A percentile compares a stretch with the other conserved stretches of the same genome.
These are phyloP conservation scores for Dryadomyces quercus-mongolicae DNA, from an alignment of 2,329 filamentous ascomycete species.

Conservation along the genomic window DNA sequence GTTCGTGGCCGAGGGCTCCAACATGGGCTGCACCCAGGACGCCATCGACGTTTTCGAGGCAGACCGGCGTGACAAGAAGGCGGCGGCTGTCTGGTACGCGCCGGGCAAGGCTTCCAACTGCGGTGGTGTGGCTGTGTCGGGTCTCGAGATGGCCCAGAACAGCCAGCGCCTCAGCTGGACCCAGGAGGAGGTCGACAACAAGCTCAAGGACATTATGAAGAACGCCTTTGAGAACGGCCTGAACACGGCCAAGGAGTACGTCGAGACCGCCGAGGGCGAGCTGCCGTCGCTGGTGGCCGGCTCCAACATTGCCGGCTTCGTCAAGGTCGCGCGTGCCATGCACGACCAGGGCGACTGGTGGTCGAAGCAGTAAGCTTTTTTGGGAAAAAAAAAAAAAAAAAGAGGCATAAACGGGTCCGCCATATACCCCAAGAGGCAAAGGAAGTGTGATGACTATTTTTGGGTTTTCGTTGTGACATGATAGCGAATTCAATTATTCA, in stretches of 20 bases:
- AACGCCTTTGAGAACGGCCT: conserved; percentile 83
- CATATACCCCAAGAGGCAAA: background rate
- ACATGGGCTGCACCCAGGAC: conserved; percentile 97
- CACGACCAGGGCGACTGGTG: conserved; percentile 95
- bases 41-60: conserved; percentile 90
- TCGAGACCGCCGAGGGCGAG: conserved; percentile 65
- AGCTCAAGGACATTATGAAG: conserved; percentile 93
- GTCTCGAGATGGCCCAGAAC: conserved; percentile 99
- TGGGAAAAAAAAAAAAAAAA: conserved; percentile 8
- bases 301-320: conserved; percentile 94
- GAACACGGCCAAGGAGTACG: conserved; percentile 80
- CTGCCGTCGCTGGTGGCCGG: conserved; percentile 85
- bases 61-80: conserved; percentile 56
- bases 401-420: background rate
- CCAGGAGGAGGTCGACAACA: conserved; percentile 75
- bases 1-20: conserved; percentile 92
- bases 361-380: conserved; percentile 22
- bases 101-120: conserved; percentile 96
- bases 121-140: conserved; percentile 92
- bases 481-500: too few relatives aligned
- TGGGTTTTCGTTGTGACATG: too few relatives aligned
- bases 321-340: conserved; percentile 93
- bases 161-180: conserved; percentile 78
- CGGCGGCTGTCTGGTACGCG: conserved; percentile 76
- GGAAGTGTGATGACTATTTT: too few relatives aligned